Base-by-base conservation (phyloP, 805 yeast species). In the Candida jianshihensis region DNA sequence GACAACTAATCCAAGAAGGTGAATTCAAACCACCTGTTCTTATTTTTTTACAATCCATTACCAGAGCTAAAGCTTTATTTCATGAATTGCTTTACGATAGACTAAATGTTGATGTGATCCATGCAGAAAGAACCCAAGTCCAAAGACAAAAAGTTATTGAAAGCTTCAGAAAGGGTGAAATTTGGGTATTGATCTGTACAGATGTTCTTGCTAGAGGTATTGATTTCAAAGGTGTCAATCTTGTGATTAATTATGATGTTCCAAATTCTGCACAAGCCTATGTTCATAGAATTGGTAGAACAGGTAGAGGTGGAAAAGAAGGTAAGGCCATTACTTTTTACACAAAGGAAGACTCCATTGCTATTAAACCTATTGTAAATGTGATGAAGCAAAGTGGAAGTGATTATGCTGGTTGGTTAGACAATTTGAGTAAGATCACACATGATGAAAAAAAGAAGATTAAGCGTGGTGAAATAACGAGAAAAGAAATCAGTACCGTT, bases 201-300 rank as follows among this genome's bases (percentile, higher is more conserved):
- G 99, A 92, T 61, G 96, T 92, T 33, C 66, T 92, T 37, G 82
- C 97, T 4, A 77, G 99, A 64, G 99, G 99, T 68, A 85, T 92
- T 40, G 98, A 92, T 60, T 92, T 92, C 65, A 87, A 87, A 54
- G 97, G 97, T 37, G 90, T 92, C 34, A 92, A 89, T 54, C 58
- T 94, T 40, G 97, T 92, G 28, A 85, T 92, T 47, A 92, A 92
- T 61, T 92, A 92, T 59, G 99, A 92, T 61, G 95, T 92, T 11
- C 99, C 99, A 14, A 84, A 78, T 50, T 75, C 82, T 30, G 87
- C 97, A 1, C 97, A 90, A 59, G 81, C 96, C 0, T 92, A 92
- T 57, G 96, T 92, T 31, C 99, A 92, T 60, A 77, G 99, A 64
- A 86, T 92, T 51, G 99, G 99, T 60, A 82, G 99, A 70, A 90